These are phyloP conservation scores for Yarrowia sp. DNA, from an alignment of 805 yeast genomes.

Conservation along the genomic window DNA sequence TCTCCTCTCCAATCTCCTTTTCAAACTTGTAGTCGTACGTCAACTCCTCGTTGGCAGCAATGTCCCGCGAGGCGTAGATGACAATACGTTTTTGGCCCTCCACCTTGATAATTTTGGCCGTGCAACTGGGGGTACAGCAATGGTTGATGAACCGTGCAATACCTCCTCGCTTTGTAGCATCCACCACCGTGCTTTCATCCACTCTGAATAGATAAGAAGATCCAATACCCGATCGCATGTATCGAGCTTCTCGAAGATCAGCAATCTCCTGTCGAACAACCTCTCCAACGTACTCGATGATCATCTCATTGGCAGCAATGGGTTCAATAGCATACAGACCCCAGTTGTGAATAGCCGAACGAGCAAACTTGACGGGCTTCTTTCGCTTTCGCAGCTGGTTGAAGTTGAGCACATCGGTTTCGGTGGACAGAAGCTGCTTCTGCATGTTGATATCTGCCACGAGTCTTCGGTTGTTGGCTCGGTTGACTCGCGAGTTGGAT, in stretches of 20 bases:
- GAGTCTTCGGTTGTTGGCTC: slow-evolving; percentile 85
- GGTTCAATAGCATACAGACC: slow-evolving; percentile 96
- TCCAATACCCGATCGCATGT: slow-evolving; percentile 90
- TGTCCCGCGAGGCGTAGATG: slow-evolving; percentile 88
- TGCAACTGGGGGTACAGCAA: slow-evolving; percentile 96
- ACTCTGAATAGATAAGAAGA: slow-evolving; percentile 91
- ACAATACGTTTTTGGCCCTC: slow-evolving; percentile 94
- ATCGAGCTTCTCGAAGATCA: slow-evolving; percentile 86
- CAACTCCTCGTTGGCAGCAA: slow-evolving; percentile 78
- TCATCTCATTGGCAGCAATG: slow-evolving; percentile 95
- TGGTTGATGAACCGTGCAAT: slow-evolving; percentile 93
- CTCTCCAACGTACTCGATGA: slow-evolving; percentile 97
- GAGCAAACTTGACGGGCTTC: slow-evolving; percentile 94
- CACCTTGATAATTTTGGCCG: slow-evolving; percentile 93
- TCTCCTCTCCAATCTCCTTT: slow-evolving; percentile 84
- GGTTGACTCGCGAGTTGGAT: slow-evolving; percentile 78
- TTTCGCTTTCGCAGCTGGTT: slow-evolving; percentile 88
- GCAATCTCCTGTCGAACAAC: slow-evolving; percentile 92
- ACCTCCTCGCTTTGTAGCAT: slow-evolving; percentile 97
- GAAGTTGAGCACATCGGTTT: slow-evolving; percentile 78
- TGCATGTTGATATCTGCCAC: slow-evolving; percentile 89
- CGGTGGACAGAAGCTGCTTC: slow-evolving; percentile 65
- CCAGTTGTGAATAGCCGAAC: slow-evolving; percentile 98
- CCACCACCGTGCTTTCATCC: slow-evolving; percentile 93
- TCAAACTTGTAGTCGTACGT: slow-evolving; percentile 97